A percentile compares a stretch with the other conserved stretches of the same genome.
Evolutionary conservation across 352 stramenopile genomes (phyloP).

Genomic region (Thraustotheca clavata): DNA sequence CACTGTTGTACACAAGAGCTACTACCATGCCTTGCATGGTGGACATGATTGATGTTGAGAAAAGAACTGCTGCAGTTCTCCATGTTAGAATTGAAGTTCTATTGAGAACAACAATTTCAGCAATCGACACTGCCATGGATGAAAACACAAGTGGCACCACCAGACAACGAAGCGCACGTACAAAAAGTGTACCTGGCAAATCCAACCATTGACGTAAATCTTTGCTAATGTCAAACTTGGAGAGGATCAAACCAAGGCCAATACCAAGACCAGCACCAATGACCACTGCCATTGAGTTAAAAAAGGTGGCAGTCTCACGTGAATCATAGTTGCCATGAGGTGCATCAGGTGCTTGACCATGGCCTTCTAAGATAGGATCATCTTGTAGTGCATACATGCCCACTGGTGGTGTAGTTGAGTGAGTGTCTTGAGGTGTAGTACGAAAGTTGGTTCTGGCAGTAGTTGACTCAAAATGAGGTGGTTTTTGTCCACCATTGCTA

Average conservation of each 20-base stretch:
- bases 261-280: conserved; percentile 40
- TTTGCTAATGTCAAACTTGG: conserved; percentile 31
- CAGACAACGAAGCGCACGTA: conserved; percentile 61
- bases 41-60: conserved; percentile 33
- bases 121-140: conserved; percentile 58
- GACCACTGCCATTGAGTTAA: conserved; percentile 19
- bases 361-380: conserved; percentile 1
- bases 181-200: conserved; percentile 60
- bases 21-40: conserved; percentile 42
- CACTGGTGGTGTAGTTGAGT: background rate
- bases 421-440: background rate
- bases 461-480: background rate
- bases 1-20: conserved; percentile 28
- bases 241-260: conserved; percentile 37
- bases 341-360: background rate
- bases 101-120: conserved; percentile 66
- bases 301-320: conserved; percentile 1
- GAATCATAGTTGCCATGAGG: conserved; percentile 5
- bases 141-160: conserved; percentile 77
- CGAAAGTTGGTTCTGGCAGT: background rate
- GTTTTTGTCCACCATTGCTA: background rate
- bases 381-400: background rate
- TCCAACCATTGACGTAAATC: conserved; percentile 45
- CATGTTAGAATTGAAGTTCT: conserved; percentile 57
- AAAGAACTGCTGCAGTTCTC: conserved; percentile 26